Conservation (phyloP, 2,329 filamentous ascomycete species). For the Hypocrella siamensis region DNA sequence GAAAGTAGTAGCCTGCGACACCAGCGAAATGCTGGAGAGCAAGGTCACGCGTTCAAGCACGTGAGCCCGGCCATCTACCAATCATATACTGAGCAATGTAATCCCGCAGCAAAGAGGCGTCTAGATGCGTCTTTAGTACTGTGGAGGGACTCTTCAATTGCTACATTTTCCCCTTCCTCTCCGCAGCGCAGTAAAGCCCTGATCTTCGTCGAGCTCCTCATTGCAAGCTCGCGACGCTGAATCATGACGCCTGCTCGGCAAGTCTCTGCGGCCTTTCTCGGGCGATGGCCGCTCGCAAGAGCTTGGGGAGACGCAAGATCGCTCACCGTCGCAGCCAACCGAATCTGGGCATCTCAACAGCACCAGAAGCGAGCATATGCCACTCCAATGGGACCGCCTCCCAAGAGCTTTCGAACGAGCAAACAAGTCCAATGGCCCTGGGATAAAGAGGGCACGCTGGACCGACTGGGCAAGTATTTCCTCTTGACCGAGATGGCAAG, state of each 20-base stretch:
- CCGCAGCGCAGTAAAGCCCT: conserved; percentile 3
- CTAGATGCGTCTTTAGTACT: no score
- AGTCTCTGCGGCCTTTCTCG: conserved; percentile 17
- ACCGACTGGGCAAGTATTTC: conserved; percentile 86
- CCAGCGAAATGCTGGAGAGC: neutral
- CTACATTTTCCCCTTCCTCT: conserved; percentile 5
- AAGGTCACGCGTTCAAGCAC: neutral
- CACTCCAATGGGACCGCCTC: conserved; percentile 63
- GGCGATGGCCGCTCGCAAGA: conserved; percentile 18
- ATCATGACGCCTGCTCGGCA: conserved; percentile 18
- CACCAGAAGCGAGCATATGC: conserved; percentile 32
- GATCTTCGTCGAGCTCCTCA: conserved; percentile 1
- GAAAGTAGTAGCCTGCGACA: neutral
- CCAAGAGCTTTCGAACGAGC: conserved; percentile 65
- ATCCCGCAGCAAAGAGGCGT: no score
- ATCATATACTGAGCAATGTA: no score
- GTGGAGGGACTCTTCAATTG: conserved; percentile 9
- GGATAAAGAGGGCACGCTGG: conserved; percentile 58
- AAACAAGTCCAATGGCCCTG: conserved; percentile 66
- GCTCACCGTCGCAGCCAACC: conserved; percentile 8
- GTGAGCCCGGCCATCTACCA: conserved; percentile 1
- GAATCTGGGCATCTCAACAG: conserved; percentile 4
- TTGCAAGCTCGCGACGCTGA: neutral
- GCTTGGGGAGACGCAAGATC: conserved; percentile 8
- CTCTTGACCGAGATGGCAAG: conserved; percentile 88